phyloP scores from a whole-genome alignment of 2,329 filamentous ascomycete species.

The Paracoccidioides brasiliensis region DNA sequence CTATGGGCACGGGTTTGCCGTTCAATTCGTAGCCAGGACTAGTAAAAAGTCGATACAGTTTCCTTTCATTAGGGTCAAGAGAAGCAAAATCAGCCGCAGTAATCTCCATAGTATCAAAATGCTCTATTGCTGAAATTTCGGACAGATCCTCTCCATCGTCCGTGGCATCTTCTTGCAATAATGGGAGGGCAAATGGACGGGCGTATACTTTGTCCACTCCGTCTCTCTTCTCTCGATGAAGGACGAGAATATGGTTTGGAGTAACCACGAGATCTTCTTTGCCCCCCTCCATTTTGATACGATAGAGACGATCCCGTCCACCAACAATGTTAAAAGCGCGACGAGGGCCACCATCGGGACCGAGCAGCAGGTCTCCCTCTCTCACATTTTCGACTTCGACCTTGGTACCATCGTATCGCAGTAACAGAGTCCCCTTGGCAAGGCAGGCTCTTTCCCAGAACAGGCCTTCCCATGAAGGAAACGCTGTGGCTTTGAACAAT shows the following conservation, averaged over 20 bases:
- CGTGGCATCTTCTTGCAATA: no score
- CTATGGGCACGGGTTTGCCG: conserved; percentile 13
- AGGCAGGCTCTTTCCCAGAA: conserved; percentile 66
- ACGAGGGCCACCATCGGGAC: conserved; percentile 36
- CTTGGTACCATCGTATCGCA: conserved; percentile 33
- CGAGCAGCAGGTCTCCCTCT: conserved; percentile 38
- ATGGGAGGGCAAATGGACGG: no score
- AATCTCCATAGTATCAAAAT: conserved; percentile 34
- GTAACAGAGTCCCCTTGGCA: conserved; percentile 32
- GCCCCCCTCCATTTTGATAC: conserved; percentile 31
- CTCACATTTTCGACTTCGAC: conserved; percentile 38
- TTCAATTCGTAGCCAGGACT: conserved; percentile 21
- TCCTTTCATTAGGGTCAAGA: conserved; percentile 26
- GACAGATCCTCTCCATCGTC: neutral
- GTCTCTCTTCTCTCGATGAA: conserved; percentile 25
- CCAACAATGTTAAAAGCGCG: conserved; percentile 39
- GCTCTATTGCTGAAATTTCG: conserved; percentile 13
- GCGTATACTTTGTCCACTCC: conserved; percentile 1
- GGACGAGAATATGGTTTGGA: conserved; percentile 37
- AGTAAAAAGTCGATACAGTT: conserved; percentile 25
- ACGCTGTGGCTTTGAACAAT: conserved; percentile 90
- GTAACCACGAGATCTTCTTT: conserved; percentile 40
- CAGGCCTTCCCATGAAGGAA: conserved; percentile 90
- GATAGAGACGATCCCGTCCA: conserved; percentile 37
- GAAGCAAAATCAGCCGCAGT: conserved; percentile 35